Evolutionary conservation across 1,139 yeast genomes (phyloP).

Genomic region (Geotrichum candidum): DNA sequence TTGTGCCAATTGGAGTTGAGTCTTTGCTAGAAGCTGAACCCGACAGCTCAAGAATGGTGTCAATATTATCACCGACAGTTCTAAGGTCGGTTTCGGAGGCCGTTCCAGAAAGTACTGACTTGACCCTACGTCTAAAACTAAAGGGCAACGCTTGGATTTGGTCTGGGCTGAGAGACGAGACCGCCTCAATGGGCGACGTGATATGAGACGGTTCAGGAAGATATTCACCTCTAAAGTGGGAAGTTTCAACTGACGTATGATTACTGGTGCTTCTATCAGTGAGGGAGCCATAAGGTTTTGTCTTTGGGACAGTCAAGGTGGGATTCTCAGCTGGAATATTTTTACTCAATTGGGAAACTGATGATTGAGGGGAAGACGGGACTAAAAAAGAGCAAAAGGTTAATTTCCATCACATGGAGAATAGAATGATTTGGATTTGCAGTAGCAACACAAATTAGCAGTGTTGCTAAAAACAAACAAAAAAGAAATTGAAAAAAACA

Average conservation of each 20-base stretch:
- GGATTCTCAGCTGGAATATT: slow-evolving; percentile 1
- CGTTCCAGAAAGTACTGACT: slow-evolving; percentile 13
- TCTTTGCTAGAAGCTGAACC: neutral
- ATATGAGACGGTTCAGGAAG: slow-evolving; percentile 2
- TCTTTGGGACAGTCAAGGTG: neutral
- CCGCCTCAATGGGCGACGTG: neutral
- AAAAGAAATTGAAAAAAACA: neutral
- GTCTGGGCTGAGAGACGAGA: slow-evolving; percentile 6
- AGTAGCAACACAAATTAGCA: neutral
- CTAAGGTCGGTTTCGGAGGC: slow-evolving; percentile 14
- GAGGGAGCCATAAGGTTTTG: slow-evolving; percentile 6
- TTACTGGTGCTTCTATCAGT: neutral
- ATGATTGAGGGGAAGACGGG: neutral
- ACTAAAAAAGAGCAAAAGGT: neutral
- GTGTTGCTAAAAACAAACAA: neutral
- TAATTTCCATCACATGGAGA: neutral
- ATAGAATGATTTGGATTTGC: neutral
- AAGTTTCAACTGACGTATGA: neutral
- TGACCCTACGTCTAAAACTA: slow-evolving; percentile 13
- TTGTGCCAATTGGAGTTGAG: neutral
- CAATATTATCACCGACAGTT: slow-evolving; percentile 12
- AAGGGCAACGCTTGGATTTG: slow-evolving; percentile 16
- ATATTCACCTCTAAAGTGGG: slow-evolving; percentile 8
- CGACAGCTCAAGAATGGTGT: slow-evolving; percentile 6
- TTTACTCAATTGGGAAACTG: slow-evolving; percentile 2